phyloP scores from a whole-genome alignment of 1,139 yeast genomes.

The Hyphopichia fennica region DNA sequence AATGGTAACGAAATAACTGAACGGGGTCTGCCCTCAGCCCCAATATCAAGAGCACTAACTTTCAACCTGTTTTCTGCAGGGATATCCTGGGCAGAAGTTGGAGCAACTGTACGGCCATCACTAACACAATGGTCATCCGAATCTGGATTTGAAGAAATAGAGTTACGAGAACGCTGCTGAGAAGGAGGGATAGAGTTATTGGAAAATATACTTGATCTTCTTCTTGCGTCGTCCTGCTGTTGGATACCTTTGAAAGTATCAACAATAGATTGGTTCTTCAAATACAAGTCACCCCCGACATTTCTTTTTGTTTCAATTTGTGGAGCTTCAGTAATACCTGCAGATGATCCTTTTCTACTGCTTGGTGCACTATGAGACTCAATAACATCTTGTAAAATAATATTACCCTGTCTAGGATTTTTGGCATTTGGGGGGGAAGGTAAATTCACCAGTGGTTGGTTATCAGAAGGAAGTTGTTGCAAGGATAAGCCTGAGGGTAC shows the following conservation, averaged over 20 bases:
- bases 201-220: slow-evolving; percentile 39
- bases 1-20: slow-evolving; percentile 56
- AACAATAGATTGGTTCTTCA: slow-evolving; percentile 48
- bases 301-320: slow-evolving; percentile 51
- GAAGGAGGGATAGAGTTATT: slow-evolving; percentile 12
- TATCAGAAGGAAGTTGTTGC: slow-evolving; percentile 5
- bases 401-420: slow-evolving; percentile 13
- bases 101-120: not conserved
- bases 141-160: slow-evolving; percentile 14
- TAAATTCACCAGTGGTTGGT: not conserved
- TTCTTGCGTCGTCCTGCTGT: slow-evolving; percentile 45
- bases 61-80: slow-evolving; percentile 13
- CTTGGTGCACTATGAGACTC: slow-evolving; percentile 29
- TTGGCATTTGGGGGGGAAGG: not conserved
- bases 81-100: slow-evolving; percentile 10
- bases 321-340: slow-evolving; percentile 42
- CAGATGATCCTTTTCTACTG: slow-evolving; percentile 37
- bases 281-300: slow-evolving; percentile 56
- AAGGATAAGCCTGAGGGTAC: slow-evolving; percentile 18
- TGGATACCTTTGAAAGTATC: slow-evolving; percentile 52
- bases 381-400: slow-evolving; percentile 34
- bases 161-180: slow-evolving; percentile 12
- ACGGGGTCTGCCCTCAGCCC: slow-evolving; percentile 23
- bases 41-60: slow-evolving; percentile 37
- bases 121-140: slow-evolving; percentile 5